These are phyloP conservation scores for Entrophospora sp. DNA, from an alignment of 192 early-diverging fungal genomes.

Conservation along the genomic window DNA sequence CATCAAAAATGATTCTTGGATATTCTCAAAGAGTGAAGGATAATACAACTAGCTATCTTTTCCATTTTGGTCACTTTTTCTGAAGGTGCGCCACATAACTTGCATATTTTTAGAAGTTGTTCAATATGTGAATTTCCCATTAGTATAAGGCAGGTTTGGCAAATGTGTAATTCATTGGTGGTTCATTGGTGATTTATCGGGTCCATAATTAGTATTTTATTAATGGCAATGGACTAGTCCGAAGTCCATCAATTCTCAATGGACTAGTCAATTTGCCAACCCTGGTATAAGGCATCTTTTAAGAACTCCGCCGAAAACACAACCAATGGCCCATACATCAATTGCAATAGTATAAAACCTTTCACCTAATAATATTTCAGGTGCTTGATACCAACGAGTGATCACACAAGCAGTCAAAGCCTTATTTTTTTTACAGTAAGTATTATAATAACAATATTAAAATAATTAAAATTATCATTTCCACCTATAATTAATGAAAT, in stretches of 20 bases:
- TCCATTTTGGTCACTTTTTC: conserved; percentile 74
- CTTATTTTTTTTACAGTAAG: too few relatives aligned
- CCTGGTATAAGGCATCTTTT: conserved; percentile 68
- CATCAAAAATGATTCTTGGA: conserved; percentile 47
- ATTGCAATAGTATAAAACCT: conserved; percentile 75
- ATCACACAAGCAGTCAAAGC: conserved; percentile 86
- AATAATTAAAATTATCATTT: too few relatives aligned
- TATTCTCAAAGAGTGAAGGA: too few relatives aligned
- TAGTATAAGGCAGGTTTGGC: too few relatives aligned
- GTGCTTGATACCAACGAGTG: conserved; percentile 95
- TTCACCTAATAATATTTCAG: conserved; percentile 86
- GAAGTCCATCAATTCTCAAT: too few relatives aligned
- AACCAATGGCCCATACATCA: conserved; percentile 98
- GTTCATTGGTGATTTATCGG: too few relatives aligned
- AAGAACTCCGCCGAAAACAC: conserved; percentile 95
- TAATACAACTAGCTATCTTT: conserved; percentile 50
- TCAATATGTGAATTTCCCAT: conserved; percentile 74
- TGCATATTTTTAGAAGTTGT: conserved; percentile 78
- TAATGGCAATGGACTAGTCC: too few relatives aligned
- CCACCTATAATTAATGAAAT: too few relatives aligned
- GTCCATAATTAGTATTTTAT: too few relatives aligned
- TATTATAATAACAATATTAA: too few relatives aligned
- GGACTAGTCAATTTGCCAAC: too few relatives aligned
- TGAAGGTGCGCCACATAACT: conserved; percentile 82
- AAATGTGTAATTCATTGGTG: too few relatives aligned